Evolutionary conservation across 2,329 filamentous ascomycete genomes (phyloP), one percentile per base, ranked within the genome.

Genomic region (Penicillium sp.): DNA sequence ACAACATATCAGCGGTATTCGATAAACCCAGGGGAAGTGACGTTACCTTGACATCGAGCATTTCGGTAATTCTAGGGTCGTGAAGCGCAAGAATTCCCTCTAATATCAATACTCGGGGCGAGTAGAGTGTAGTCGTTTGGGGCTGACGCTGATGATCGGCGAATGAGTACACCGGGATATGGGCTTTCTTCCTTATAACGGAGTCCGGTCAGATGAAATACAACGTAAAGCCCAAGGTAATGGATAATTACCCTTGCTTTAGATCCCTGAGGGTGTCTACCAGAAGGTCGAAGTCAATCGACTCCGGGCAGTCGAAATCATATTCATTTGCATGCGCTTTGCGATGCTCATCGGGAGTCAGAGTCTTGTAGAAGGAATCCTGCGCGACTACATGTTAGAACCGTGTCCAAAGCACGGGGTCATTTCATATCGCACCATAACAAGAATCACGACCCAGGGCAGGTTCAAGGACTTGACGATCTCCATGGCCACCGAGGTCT

Each of bases 381-480:
- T 95, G 60, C 52, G 46, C 47, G 24, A 42, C 40, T 28, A 27
- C 41, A 52, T 38, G 51, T 60, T 53, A 59, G 55, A 56, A 31
- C 23, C 43, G 39, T 34, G 18, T 22, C 35, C n/a, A 16, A 23
- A 22, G 23, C 9, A 10, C 22, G 10, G 36, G 14, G 6, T 11
- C 13, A 31, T 16, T 14, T 6, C 26, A 18, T 16, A 47, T 64
- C 74, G 64, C 77, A 91, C 89, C 85, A 98, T 97, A 34, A 90
- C 95, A 60, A 98, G 72, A 69, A 98, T 96, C 40, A 96, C 90
- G 51, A 98, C 93, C 91, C 93, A 98, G 46, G 93, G 93, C 54
- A 98, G 74, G 70, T 93, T 95, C 60, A 98, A 74, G 61, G 87
- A 85, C 60, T 81, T 85, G 55, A 97, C 87, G 59, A 98, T 95